Evolutionary conservation across 345 rosid genomes (phyloP), one percentile per base, ranked within the genome.

Genomic region (Euphorbia peplus): DNA sequence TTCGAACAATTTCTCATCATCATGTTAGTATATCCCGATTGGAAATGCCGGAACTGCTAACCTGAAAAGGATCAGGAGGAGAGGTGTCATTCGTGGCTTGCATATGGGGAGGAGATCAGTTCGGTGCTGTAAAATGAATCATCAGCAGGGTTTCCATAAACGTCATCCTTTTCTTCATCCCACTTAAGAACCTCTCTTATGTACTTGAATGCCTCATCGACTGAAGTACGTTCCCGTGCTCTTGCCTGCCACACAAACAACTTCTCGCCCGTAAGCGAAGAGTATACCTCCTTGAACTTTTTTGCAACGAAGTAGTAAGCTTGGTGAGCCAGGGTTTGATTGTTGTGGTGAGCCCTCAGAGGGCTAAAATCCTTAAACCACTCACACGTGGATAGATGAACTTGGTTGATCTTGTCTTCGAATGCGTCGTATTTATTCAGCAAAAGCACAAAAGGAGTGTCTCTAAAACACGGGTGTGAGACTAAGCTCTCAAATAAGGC

Each of bases 281-380:
- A 26, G 57, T 84, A 87, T 29, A 87, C 77, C 62, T 83, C 83
- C 82, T 87, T 84, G 74, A 84, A 87, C 66, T 84, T 84, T 68
- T 84, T 64, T 3, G 86, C 91, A 54, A 84, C 73, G 5, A 70
- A 83, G 74, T 74, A 83, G 78, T 75, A 87, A 5, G 84, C 91
- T 71, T 81, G 87, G 24, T 78, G 83, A 16, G 89, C 89, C 29
- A 87, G 84, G 0, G 82, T 64, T 59, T 81, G 87, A 30, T 21
- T 73, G 12, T 78, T 84, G 19, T 70, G 32, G 57, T 80, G 79
- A 44, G 82, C 77, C 75, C 26, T 78, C 62, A 84, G 18, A 0
- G 91, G 89, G 67, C 66, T 78, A 64, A 87, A 87, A 9, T 84
- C 88, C 15, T 44, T 32, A 72, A 87, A 78, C 89, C 91, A 87